Conservation (phyloP, 768 basidiomycete species). For the Termitomyces sp. region DNA sequence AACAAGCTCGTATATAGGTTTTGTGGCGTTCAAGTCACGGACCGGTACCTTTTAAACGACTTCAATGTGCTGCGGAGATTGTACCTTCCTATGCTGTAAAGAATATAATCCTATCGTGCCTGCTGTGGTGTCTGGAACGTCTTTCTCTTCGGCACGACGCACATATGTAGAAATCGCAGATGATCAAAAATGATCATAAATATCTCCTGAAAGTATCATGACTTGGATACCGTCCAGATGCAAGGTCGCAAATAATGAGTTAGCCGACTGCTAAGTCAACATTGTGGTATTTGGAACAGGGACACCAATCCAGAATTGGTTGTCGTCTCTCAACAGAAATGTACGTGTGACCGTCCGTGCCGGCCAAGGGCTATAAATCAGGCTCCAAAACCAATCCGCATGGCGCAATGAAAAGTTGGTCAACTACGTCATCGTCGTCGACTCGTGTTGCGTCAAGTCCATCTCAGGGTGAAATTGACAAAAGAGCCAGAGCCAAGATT, state of each 20-base stretch:
- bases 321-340: not conserved
- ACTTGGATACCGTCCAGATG: not conserved
- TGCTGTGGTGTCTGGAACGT: not conserved
- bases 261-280: not conserved
- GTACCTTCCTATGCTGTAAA: not conserved
- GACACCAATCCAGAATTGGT: too few species aligned
- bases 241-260: not conserved
- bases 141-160: too few species aligned
- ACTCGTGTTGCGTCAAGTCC: too few species aligned
- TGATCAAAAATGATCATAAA: too few species aligned
- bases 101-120: not conserved
- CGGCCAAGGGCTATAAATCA: too few species aligned
- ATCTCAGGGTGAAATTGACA: too few species aligned
- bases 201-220: not conserved
- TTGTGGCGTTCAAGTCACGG: not conserved
- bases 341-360: too few species aligned
- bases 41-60: not conserved
- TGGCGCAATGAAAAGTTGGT: not conserved
- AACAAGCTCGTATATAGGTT: not conserved
- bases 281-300: not conserved
- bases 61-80: not conserved
- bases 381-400: not conserved
- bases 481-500: too few species aligned
- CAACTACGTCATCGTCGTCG: too few species aligned
- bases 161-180: too few species aligned